Evolutionary conservation across 768 basidiomycete species (phyloP).

Genomic region (Cubamyces sp.): DNA sequence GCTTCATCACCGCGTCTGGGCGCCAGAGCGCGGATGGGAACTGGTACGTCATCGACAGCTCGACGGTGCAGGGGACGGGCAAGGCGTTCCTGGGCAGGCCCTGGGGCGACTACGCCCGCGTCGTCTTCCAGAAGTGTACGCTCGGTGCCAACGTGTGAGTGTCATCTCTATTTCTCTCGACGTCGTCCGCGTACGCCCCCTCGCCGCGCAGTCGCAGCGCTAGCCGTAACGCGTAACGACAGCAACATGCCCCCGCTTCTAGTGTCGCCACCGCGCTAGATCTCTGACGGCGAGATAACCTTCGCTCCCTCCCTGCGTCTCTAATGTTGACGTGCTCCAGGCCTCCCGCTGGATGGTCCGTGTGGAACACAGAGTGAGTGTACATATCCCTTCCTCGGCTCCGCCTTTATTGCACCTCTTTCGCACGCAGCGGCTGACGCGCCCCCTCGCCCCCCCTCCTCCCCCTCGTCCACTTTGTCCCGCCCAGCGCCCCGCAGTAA

Average conservation of each 20-base stretch:
- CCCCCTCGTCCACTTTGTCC: not conserved
- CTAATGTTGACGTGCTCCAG: slow-evolving; percentile 3
- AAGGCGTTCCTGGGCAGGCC: slow-evolving; percentile 33
- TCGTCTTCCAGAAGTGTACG: slow-evolving; percentile 35
- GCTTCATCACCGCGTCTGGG: slow-evolving; percentile 31
- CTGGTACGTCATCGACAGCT: slow-evolving; percentile 32
- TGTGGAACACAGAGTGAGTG: slow-evolving; percentile 29
- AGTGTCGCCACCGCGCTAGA: too few relatives aligned
- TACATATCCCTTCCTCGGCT: not conserved
- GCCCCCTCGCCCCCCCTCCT: not conserved
- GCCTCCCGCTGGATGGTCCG: slow-evolving; percentile 33
- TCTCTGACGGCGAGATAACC: too few relatives aligned
- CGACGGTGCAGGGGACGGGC: slow-evolving; percentile 32
- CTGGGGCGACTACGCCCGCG: slow-evolving; percentile 34
- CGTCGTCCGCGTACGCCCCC: not conserved
- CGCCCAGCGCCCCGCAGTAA: slow-evolving; percentile 30
- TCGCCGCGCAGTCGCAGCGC: not conserved
- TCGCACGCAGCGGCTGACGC: not conserved
- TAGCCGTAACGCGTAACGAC: too few relatives aligned
- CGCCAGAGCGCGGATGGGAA: slow-evolving; percentile 28
- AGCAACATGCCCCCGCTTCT: too few relatives aligned
- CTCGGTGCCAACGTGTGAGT: slow-evolving; percentile 29
- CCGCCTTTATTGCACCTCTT: not conserved
- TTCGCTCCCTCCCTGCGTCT: not conserved
- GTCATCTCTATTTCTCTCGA: not conserved